Percentiles rank a stretch among this genome's conserved stretches.
Conservation (phyloP, 495 filamentous ascomycete species). For the Hyaloscypha hepaticicola region DNA sequence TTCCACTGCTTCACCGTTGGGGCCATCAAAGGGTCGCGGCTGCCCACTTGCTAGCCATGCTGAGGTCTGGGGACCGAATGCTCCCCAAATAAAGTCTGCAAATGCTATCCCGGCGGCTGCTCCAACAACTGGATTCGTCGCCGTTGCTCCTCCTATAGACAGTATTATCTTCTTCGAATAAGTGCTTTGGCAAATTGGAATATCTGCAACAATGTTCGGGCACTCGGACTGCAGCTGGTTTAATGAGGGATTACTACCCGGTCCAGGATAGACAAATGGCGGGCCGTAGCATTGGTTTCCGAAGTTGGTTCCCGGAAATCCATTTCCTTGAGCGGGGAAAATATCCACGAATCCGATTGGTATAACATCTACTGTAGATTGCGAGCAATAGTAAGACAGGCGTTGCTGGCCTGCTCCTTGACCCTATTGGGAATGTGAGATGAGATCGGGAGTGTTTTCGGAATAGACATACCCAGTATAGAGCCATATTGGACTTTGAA, state of each 20-base stretch:
- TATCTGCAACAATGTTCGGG: conserved; percentile 42
- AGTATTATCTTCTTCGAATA: conserved; percentile 63
- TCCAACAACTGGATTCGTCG: conserved; percentile 34
- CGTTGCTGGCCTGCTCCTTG: conserved; percentile 45
- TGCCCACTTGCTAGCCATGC: conserved; percentile 37
- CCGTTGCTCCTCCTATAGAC: conserved; percentile 56
- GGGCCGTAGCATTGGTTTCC: conserved; percentile 60
- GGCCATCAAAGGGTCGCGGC: conserved; percentile 42
- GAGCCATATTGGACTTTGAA: conserved; percentile 44
- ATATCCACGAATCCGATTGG: conserved; percentile 63
- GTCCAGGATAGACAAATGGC: conserved; percentile 31
- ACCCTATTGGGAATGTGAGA: conserved; percentile 36
- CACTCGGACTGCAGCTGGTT: conserved; percentile 36
- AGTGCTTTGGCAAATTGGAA: conserved; percentile 46
- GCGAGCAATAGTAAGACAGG: conserved; percentile 58
- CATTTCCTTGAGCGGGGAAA: conserved; percentile 58
- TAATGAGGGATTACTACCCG: conserved; percentile 28
- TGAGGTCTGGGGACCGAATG: conserved; percentile 54
- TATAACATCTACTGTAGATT: conserved; percentile 63
- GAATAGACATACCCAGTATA: conserved; percentile 47
- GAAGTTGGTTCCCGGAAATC: conserved; percentile 65
- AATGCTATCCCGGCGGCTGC: conserved; percentile 52
- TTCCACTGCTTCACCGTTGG: conserved; percentile 43
- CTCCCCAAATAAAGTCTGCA: conserved; percentile 61
- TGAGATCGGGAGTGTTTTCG: conserved; percentile 31